Base-by-base conservation (phyloP, 2,329 filamentous ascomycete genomes). In the Colletotrichum acutatum region DNA sequence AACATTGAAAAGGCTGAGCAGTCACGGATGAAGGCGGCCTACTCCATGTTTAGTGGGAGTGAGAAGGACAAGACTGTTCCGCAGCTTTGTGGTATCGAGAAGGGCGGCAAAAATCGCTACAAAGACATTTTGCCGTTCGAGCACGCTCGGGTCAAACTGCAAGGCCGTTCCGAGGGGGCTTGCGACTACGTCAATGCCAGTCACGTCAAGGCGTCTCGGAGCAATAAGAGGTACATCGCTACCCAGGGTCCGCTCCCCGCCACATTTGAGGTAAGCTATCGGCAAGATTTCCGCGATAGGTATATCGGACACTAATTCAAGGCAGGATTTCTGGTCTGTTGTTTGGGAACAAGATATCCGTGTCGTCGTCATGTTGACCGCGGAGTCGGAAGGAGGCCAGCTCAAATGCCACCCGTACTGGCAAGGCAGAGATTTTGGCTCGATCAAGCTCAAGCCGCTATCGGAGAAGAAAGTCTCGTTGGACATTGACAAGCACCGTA, bases 181-280 rank as follows among this genome's bases (percentile, higher is more conserved):
- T 98, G 96, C 81, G 97, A 99, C 81, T 99, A 99, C 79, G 91
- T 99, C 83, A 99, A 99, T 79, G 97, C 95, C 22, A 98, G 94
- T 80, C 91, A 97, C 77, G 86, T 98, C 74, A 92, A 93, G 80
- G 90, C 95, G 1, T 89, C 91, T 32, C 89, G 93, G 76, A 97
- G 94, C 75, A 92, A 97, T 81, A 98, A 97, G 85, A 90, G 91
- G 54, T 99, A 99, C 80, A 98, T 99, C 82, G 96, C 96, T 61
- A 96, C 95, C 14, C 97, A 99, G 82, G 97, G 95, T 0, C 97
- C 97, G 11, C 89, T 98, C 49, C 97, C 97, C 24, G 92, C 94
- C 62, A 99, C 97, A 0, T 98, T 97, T 79, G 92, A 94, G 81
- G 94, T 96, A 85, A 86, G 92, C 84, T 22, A 22, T 1, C 46